These are phyloP conservation scores for Sisymbrium irio DNA, from an alignment of 345 rosid species.

Conservation along the genomic window DNA sequence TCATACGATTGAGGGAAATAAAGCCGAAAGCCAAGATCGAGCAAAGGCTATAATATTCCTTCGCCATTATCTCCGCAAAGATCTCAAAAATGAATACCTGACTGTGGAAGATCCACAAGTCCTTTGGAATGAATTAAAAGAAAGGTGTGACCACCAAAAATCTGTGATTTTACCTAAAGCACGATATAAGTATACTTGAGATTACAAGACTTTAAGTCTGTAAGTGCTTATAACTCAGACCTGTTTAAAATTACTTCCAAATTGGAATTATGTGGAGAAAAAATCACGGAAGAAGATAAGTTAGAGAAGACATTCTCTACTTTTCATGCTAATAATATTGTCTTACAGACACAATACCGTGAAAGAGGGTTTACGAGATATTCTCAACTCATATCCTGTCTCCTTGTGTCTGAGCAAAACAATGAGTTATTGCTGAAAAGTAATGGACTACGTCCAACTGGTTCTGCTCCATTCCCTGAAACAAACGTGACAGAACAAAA, in stretches of 20 bases:
- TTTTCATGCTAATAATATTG: neutral
- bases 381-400: neutral
- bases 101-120: neutral
- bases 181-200: neutral
- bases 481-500: neutral
- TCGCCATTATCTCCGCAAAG: neutral
- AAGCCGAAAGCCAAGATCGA: no score
- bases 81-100: neutral
- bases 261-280: neutral
- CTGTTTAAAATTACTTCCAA: neutral
- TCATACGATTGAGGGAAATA: neutral
- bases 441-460: neutral
- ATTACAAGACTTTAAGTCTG: neutral
- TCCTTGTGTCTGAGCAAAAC: neutral
- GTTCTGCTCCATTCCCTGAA: neutral
- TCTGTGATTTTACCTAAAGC: neutral
- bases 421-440: neutral
- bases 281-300: neutral
- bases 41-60: neutral
- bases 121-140: neutral
- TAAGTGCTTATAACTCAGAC: neutral
- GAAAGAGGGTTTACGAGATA: neutral
- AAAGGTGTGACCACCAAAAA: neutral
- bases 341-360: neutral
- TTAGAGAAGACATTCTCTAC: neutral